These are phyloP conservation scores for Rhododendron griersonianum DNA, from an alignment of 148 eudicot species.

Conservation along the genomic window DNA sequence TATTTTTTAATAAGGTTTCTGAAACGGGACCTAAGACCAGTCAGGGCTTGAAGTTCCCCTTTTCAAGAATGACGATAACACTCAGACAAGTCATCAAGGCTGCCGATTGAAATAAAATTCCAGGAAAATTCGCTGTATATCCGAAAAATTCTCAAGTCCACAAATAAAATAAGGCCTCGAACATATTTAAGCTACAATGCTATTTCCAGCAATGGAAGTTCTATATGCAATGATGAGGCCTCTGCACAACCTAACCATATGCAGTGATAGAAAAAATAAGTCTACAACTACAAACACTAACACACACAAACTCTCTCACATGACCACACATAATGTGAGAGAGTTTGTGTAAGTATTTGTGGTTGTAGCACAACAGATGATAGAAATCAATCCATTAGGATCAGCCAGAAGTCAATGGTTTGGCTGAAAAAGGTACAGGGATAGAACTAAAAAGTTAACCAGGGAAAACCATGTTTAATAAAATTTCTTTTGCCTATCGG, in stretches of 20 bases:
- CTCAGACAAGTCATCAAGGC: neutral
- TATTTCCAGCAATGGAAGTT: neutral
- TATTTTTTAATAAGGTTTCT: no score
- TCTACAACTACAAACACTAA: no score
- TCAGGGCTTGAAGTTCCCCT: neutral
- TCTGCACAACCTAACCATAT: neutral
- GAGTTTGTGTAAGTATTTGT: no score
- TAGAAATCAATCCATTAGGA: neutral
- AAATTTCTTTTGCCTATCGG: no score
- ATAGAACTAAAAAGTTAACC: neutral
- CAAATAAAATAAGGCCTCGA: neutral
- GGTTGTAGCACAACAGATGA: no score
- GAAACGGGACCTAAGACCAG: neutral
- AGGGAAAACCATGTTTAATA: no score
- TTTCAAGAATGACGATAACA: neutral
- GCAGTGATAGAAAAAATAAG: neutral
- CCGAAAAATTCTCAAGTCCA: neutral
- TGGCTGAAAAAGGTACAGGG: neutral
- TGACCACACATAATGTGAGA: no score
- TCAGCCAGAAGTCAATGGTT: neutral
- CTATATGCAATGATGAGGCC: neutral
- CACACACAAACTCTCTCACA: no score
- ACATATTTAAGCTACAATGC: neutral
- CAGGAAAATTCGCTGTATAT: neutral
- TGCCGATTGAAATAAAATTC: neutral